Percentiles rank a stretch among this genome's conserved stretches.
Evolutionary conservation across 139 green algal species (phyloP).

Genomic region (Chlamydomonas sphaeroides): DNA sequence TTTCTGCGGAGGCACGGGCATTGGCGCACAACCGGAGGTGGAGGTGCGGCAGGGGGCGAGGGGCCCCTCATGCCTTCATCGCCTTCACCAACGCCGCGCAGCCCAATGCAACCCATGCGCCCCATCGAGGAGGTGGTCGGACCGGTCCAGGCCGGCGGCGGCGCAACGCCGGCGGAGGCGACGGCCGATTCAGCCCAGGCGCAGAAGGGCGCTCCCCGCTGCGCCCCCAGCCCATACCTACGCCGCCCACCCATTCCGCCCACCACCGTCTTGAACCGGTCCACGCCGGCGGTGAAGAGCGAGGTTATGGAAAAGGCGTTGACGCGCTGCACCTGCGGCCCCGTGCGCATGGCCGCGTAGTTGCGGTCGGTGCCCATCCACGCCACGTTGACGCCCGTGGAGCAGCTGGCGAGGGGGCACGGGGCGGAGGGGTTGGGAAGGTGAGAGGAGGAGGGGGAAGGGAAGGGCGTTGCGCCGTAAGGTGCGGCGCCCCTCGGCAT

Average conservation of each 20-base stretch:
- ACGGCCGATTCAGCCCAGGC: neutral
- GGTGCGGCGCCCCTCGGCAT: too few species aligned
- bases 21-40: too few species aligned
- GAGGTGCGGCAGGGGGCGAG: neutral
- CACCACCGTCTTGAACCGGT: conserved; percentile 22
- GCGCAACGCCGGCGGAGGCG: neutral
- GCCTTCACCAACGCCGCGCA: too few species aligned
- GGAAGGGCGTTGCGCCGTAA: too few species aligned
- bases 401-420: conserved; percentile 20
- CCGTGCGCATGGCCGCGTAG: conserved; percentile 34
- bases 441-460: too few species aligned
- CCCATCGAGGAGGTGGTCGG: too few species aligned
- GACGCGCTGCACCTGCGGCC: conserved; percentile 46
- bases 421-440: neutral
- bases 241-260: neutral
- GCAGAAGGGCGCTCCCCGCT: neutral
- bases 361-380: conserved; percentile 42
- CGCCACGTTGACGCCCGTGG: conserved; percentile 41
- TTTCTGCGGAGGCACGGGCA: too few species aligned
- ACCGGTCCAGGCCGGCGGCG: too few species aligned
- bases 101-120: too few species aligned
- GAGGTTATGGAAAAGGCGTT: conserved; percentile 47
- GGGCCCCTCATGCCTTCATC: too few species aligned
- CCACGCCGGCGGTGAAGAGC: conserved; percentile 38
- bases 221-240: neutral